These are phyloP conservation scores for Ceratocystis huliohia DNA, from an alignment of 2,329 filamentous ascomycete species.

Conservation along the genomic window DNA sequence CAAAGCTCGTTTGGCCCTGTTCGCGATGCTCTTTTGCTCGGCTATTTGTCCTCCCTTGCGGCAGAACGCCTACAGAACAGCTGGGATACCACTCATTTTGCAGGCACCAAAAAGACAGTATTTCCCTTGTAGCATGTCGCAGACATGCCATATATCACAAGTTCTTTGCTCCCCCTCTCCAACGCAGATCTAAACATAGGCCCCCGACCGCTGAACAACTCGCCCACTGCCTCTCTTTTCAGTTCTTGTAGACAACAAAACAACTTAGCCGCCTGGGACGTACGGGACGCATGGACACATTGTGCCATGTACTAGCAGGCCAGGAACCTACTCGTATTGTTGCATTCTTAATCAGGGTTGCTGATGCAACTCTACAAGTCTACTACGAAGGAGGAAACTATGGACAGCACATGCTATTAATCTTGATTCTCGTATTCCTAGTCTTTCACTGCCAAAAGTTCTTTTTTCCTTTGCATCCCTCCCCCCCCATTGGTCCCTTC, in stretches of 20 bases:
- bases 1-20: constrained; percentile 4
- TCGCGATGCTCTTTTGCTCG: neutral
- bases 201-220: neutral
- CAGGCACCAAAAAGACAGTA: neutral
- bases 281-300: neutral
- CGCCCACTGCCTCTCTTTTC: neutral
- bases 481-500: neutral
- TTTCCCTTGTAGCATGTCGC: too few relatives aligned
- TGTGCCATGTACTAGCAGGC: neutral
- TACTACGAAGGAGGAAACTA: neutral
- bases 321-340: neutral
- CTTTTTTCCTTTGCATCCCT: neutral
- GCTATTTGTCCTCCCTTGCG: constrained; percentile 7
- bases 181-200: neutral
- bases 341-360: neutral
- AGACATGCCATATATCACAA: too few relatives aligned
- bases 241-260: neutral
- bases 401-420: neutral
- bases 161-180: neutral
- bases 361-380: neutral
- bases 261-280: neutral
- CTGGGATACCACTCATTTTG: neutral
- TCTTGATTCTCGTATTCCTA: constrained; percentile 9
- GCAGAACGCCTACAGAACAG: constrained; percentile 10
- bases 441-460: neutral